Evolutionary conservation across 768 basidiomycete genomes (phyloP), one percentile per base, ranked within the genome.

Genomic region (Coprinellus micaceus): DNA sequence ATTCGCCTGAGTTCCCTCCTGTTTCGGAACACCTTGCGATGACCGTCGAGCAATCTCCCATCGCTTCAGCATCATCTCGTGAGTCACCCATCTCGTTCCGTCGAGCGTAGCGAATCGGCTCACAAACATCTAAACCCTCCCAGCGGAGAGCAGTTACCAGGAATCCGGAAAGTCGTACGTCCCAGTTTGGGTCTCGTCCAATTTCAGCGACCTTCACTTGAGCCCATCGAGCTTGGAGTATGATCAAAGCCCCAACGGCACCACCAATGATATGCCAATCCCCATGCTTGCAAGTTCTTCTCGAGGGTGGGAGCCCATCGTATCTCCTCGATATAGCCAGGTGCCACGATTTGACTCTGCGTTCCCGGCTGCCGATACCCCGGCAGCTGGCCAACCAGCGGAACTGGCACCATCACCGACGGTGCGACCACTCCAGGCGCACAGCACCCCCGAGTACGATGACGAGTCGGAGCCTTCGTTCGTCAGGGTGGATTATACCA

Each of bases 41-140:
- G 48, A 26, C 48, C 2, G 29, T 50, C 21, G 30, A 36, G 26
- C 29, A 17, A n/a, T 50, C 55, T 5, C 26, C 37, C 12, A 15
- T 52, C 6, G 24, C 48, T 26, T 56, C 55, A 6, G 46, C 55
- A 5, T 40, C 44, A 9, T 56, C 56, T 24, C 50, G 56, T 57
- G 24, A 43, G 56, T 52, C 12, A 3, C 21, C 10, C 5, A 10
- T 24, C 17, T 37, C 43, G 4, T n/a, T 29, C 37, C 28, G 13
- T n/a, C n/a, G n/a, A 2, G 22, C 15, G 49, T 15, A 17, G 19
- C 12, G 26, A 37, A 6, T 44, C 29, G n/a, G 25, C 26, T 28
- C 21, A 6, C 36, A 13, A 19, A 22, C 21, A 40, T 40, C 37
- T 40, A 4, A 17, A 52, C 30, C 49, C 6, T 39, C 49, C 9